Base-by-base conservation (phyloP, 176 grass and related monocot genomes). In the Lolium perenne region DNA sequence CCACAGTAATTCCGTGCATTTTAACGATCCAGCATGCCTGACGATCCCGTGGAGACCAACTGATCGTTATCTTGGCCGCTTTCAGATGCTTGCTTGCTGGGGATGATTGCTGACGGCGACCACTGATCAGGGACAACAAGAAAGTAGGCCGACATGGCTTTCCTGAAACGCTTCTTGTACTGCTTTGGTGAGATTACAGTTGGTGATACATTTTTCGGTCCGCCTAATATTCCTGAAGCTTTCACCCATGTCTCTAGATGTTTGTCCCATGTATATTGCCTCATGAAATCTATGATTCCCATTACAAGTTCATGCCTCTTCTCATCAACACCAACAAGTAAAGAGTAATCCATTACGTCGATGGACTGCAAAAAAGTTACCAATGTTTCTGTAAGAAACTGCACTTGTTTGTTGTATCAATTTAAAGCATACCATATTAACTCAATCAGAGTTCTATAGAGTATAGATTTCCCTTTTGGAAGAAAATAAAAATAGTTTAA, bases 231-330 rank as follows among this genome's bases (percentile, higher is more conserved):
- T 71, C 97, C 94, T 68, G 97, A 94, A 87, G 97, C 92, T 88
- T 99, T 99, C 38, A 96, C 97, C 92, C 97, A 99, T 86, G 97
- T 96, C 85, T 99, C 94, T 13, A 96, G 88, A 85, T 96, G 94
- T 81, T 99, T 99, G 61, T 98, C 96, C 93, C 93, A 99, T 9
- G 97, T 99, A 86, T 99, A 99, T 61, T 96, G 94, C 74, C 97
- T 96, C 92, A 96, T 94, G 81, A 99, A 99, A 84, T 99, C 94
- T 77, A 96, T 99, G 76, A 99, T 99, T 59, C 97, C 97, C 86
- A 99, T 76, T 60, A 94, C 88, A 69, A 99, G 84, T 78, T 99
- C 92, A 7, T 99, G 84, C 54, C 89, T 91, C 82, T 94, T 86
- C 86, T 99, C 94, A 8, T 99, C 97, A n/a, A 99, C 81, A 53